Base-by-base conservation (phyloP, 1,284 basidiomycete genomes). In the Athelia psychrophila region DNA sequence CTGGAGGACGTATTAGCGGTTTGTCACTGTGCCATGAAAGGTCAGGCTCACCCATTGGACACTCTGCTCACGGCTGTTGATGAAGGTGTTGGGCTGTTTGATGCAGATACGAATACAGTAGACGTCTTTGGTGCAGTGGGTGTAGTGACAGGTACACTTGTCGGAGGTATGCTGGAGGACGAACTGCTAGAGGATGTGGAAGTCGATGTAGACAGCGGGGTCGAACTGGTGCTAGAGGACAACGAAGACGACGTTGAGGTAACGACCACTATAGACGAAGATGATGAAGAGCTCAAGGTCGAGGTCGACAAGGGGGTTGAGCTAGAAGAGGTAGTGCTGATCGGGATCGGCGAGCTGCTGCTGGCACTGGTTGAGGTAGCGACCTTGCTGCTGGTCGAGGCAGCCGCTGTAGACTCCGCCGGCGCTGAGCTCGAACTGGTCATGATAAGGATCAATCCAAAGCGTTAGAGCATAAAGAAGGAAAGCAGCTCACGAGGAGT, bases 1-100 rank as follows among this genome's bases (percentile, higher is more conserved):
- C 86, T 88, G 54, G 2, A 33, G 44, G 27, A 40, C 18, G 30
- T 23, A 51, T 49, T 27, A 30, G 49, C 44, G 33, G 27, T 13
- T n/a, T n/a, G 42, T 53, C 30, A 47, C 23, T 20, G 18, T 20
- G 23, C 25, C 20, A 24, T 33, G n/a, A 42, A 6, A 6, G n/a
- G 20, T 9, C 9, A 16, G 38, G n/a, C 27, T 5, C 9, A 42
- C 38, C 38, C 38, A 42, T 6, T 42, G 27, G 27, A 30, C 6
- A 13, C 13, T 5, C 27, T 5, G 38, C 38, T 42, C 6, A 22
- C 38, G 20, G 38, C 38, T 6, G 8, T 30, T 44, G 20, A 38
- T 45, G 47, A 20, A 10, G 38, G 27, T 33, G 35, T 24, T 47
- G 19, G 42, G 30, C 27, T 30, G 27, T n/a, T n/a, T n/a, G 27